Percentiles rank a stretch among this genome's conserved stretches.
Evolutionary conservation across 768 basidiomycete genomes (phyloP).

Genomic region (Xerocomus spinulosus): DNA sequence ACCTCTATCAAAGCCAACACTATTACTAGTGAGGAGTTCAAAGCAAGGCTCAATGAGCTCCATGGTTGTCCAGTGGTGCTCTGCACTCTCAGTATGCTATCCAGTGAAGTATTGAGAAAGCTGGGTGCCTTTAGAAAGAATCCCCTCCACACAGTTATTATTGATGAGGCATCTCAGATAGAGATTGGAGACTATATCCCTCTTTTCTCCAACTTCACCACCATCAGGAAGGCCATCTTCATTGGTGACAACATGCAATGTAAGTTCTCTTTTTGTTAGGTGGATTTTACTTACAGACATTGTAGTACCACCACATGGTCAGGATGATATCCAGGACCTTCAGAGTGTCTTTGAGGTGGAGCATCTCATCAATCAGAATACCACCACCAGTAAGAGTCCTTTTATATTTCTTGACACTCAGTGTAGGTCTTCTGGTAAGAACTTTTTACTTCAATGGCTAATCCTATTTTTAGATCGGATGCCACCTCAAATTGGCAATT

Average conservation of each 20-base stretch:
- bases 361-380: constrained; percentile 42
- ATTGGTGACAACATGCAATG: constrained; percentile 69
- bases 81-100: constrained; percentile 76
- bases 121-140: constrained; percentile 18
- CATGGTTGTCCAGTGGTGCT: constrained; percentile 54
- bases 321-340: constrained; percentile 59
- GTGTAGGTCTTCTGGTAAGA: constrained; percentile 43
- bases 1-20: constrained; percentile 41
- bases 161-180: constrained; percentile 70
- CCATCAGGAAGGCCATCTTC: constrained; percentile 52
- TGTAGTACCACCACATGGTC: constrained; percentile 76
- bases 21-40: constrained; percentile 45
- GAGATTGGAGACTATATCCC: constrained; percentile 52
- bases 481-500: constrained; percentile 72
- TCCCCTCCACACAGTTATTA: constrained; percentile 47
- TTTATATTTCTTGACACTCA: constrained; percentile 65
- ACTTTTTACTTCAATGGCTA: neutral
- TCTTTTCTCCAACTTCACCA: constrained; percentile 26
- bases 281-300: constrained; percentile 26
- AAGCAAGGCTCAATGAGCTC: constrained; percentile 30
- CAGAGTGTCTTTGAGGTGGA: constrained; percentile 76
- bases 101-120: constrained; percentile 28
- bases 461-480: constrained; percentile 59
- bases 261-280: constrained; percentile 33
- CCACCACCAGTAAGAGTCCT: constrained; percentile 20